Conservation (phyloP, 164 flowering plant genomes). For the Dillenia suffruticosa region DNA sequence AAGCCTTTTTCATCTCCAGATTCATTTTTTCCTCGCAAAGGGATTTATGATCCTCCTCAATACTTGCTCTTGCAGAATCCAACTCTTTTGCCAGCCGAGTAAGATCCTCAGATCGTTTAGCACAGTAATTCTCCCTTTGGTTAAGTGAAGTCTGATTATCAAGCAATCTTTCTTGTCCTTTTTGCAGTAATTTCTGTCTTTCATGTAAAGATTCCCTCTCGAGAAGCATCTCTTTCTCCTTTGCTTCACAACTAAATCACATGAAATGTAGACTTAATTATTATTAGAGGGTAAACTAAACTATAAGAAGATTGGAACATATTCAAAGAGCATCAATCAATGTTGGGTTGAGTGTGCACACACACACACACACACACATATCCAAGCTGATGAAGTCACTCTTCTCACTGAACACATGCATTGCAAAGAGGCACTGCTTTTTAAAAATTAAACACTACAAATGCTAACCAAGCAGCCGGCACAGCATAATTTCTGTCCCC, state of each 20-base stretch:
- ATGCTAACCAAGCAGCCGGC: too few relatives aligned
- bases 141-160: conserved; percentile 65
- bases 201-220: conserved; percentile 70
- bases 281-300: too few relatives aligned
- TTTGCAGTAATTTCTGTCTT: conserved; percentile 54
- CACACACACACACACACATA: too few relatives aligned
- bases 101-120: conserved; percentile 50
- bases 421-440: too few relatives aligned
- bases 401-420: too few relatives aligned
- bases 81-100: conserved; percentile 55
- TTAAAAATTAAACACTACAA: too few relatives aligned
- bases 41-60: conserved; percentile 40
- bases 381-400: too few relatives aligned
- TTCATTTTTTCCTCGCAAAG: conserved; percentile 48
- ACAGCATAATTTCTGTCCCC: too few relatives aligned
- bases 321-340: too few relatives aligned
- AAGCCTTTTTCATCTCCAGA: conserved; percentile 34
- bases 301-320: too few relatives aligned
- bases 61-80: conserved; percentile 37
- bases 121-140: conserved; percentile 69
- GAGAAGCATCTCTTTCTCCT: conserved; percentile 63
- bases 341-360: too few relatives aligned
- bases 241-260: conserved; percentile 67
- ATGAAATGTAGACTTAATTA: neutral
- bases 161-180: conserved; percentile 64